Conservation (phyloP, 148 eudicot species). For the Linanthus parryae region DNA sequence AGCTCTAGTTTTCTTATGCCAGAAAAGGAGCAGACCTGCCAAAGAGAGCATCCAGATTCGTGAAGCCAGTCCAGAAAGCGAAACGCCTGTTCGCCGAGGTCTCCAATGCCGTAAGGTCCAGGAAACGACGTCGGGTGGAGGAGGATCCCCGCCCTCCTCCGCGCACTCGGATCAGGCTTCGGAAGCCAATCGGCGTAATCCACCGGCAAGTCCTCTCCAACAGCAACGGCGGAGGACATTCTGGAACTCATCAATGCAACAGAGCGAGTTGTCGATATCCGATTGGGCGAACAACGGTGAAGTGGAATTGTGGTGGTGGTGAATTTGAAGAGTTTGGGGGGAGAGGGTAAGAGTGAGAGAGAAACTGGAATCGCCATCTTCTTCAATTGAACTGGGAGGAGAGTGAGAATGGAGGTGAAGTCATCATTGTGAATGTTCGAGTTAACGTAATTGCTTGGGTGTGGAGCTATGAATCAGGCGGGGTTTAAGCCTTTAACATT, state of each 20-base stretch:
- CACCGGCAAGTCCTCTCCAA: slow-evolving; percentile 71
- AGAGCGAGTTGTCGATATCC: no score
- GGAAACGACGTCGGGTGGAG: slow-evolving; percentile 93
- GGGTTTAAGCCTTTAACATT: no score
- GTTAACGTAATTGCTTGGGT: no score
- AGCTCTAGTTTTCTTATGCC: not conserved
- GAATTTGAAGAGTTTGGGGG: no score
- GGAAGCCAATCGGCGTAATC: slow-evolving; percentile 59
- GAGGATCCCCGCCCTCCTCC: slow-evolving; percentile 74
- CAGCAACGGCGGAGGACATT: slow-evolving; percentile 13
- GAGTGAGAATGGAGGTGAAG: no score
- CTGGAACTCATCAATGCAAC: not conserved
- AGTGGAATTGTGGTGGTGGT: no score
- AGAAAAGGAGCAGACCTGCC: slow-evolving; percentile 52
- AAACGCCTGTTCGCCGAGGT: slow-evolving; percentile 64
- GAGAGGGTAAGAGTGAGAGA: no score
- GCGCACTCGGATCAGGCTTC: slow-evolving; percentile 11
- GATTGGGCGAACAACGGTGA: no score
- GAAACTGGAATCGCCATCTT: no score
- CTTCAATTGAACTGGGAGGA: no score
- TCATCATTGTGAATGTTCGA: no score
- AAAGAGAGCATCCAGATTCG: slow-evolving; percentile 71
- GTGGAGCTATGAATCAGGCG: no score
- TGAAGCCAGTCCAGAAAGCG: slow-evolving; percentile 83
- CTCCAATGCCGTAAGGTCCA: slow-evolving; percentile 83